A percentile compares a stretch with the other conserved stretches of the same genome.
Evolutionary conservation across 768 basidiomycete species (phyloP).

Genomic region (Lactarius quietus): DNA sequence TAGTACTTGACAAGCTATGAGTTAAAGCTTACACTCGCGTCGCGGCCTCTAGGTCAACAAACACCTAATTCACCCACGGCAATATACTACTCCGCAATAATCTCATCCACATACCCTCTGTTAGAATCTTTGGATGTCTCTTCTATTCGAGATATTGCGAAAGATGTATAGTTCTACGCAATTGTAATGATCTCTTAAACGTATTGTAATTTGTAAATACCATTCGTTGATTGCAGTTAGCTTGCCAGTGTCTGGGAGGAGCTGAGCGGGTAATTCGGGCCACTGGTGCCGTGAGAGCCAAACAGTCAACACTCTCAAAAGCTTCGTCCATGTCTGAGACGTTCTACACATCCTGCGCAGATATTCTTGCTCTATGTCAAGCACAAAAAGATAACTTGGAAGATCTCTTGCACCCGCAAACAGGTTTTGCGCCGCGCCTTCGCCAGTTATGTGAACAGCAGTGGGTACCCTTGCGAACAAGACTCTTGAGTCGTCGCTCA

Average conservation of each 20-base stretch:
- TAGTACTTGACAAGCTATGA: neutral
- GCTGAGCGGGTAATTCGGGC: neutral
- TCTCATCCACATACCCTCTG: neutral
- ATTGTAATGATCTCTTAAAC: too few relatives aligned
- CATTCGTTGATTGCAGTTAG: neutral
- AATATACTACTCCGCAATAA: conserved; percentile 4
- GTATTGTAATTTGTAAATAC: neutral
- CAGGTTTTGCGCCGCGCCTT: conserved; percentile 68
- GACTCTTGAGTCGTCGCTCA: neutral
- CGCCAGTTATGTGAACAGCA: conserved; percentile 50
- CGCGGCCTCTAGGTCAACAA: neutral
- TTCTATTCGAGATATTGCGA: neutral
- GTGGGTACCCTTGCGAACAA: conserved; percentile 39
- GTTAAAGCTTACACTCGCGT: neutral
- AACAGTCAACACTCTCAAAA: neutral
- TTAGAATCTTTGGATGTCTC: neutral
- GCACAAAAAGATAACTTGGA: conserved; percentile 51
- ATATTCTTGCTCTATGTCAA: conserved; percentile 61
- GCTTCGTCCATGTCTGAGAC: conserved; percentile 42
- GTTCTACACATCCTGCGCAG: conserved; percentile 63
- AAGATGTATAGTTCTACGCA: neutral
- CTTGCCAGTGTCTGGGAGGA: too few relatives aligned
- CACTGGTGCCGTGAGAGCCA: neutral
- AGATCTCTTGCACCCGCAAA: conserved; percentile 58
- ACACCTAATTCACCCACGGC: neutral